A percentile compares a stretch with the other conserved stretches of the same genome.
Evolutionary conservation across 1,284 basidiomycete species (phyloP).

Genomic region (Mycena citricolor): DNA sequence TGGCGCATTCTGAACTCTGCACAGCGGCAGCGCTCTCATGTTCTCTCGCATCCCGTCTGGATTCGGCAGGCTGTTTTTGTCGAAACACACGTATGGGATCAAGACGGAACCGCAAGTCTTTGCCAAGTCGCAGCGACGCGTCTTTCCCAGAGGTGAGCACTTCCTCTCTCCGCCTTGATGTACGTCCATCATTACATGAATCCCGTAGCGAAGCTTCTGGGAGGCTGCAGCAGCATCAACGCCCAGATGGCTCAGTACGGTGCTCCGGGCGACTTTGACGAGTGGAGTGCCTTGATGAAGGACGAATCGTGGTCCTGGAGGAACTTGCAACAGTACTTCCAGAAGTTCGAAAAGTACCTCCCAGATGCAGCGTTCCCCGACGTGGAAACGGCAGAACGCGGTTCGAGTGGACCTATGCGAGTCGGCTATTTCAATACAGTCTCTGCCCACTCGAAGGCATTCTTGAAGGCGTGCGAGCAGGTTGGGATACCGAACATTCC

Average conservation of each 20-base stretch:
- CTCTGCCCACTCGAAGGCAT: constrained; percentile 38
- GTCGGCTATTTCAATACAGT: constrained; percentile 44
- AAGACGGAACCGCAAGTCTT: constrained; percentile 55
- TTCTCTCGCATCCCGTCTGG: constrained; percentile 43
- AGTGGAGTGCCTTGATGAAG: constrained; percentile 59
- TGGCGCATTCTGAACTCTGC: background rate
- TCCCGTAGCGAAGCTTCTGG: too few species aligned
- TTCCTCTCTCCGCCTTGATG: background rate
- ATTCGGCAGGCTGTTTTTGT: constrained; percentile 42
- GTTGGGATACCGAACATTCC: constrained; percentile 48
- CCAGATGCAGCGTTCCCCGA: constrained; percentile 46
- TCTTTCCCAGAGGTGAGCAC: constrained; percentile 61
- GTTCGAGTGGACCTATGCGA: constrained; percentile 50
- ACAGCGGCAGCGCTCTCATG: constrained; percentile 39
- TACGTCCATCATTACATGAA: background rate
- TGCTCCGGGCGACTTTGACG: constrained; percentile 66
- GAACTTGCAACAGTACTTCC: constrained; percentile 57
- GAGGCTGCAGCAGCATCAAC: constrained; percentile 26
- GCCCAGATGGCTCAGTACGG: constrained; percentile 61
- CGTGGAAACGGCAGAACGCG: constrained; percentile 46
- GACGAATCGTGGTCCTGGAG: constrained; percentile 65
- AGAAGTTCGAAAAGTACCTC: constrained; percentile 57
- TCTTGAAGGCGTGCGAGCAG: constrained; percentile 47
- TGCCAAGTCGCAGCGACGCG: constrained; percentile 45
- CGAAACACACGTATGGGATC: constrained; percentile 49